Percentiles rank a stretch among this genome's conserved stretches.
These are phyloP conservation scores for Protomyces inundatus DNA, from an alignment of 1,139 yeast species.

Conservation along the genomic window DNA sequence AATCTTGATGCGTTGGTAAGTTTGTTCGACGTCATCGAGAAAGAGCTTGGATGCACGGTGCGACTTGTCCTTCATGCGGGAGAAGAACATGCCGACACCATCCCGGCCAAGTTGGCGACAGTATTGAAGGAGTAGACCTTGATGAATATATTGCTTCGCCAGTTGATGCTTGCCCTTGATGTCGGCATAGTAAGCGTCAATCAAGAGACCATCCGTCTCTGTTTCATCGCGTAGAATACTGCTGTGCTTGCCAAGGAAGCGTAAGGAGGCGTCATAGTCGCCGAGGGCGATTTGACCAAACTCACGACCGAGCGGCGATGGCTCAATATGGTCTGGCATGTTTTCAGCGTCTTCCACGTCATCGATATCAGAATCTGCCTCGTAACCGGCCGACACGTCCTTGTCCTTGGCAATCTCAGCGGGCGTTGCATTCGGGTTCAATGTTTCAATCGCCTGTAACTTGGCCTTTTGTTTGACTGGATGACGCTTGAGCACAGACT, in stretches of 20 bases:
- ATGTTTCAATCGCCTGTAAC: conserved; percentile 39
- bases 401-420: conserved; percentile 30
- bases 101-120: conserved; percentile 54
- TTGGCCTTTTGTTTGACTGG: conserved; percentile 14
- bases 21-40: conserved; percentile 63
- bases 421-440: conserved; percentile 36
- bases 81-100: conserved; percentile 65
- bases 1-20: conserved; percentile 62
- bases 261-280: conserved; percentile 49
- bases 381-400: conserved; percentile 23
- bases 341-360: conserved; percentile 26
- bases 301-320: conserved; percentile 58
- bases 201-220: conserved; percentile 86
- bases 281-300: conserved; percentile 56
- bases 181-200: conserved; percentile 86
- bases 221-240: conserved; percentile 62
- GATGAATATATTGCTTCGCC: conserved; percentile 65
- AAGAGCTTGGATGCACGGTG: conserved; percentile 66
- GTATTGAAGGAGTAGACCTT: conserved; percentile 75
- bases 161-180: conserved; percentile 52
- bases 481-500: conserved; percentile 27
- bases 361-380: conserved; percentile 18
- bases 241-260: conserved; percentile 55
- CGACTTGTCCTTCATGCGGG: conserved; percentile 45
- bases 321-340: conserved; percentile 44